Evolutionary conservation across 257 asterid species (phyloP), one percentile per base, ranked within the genome.

Genomic region (Fraxinus anomala): DNA sequence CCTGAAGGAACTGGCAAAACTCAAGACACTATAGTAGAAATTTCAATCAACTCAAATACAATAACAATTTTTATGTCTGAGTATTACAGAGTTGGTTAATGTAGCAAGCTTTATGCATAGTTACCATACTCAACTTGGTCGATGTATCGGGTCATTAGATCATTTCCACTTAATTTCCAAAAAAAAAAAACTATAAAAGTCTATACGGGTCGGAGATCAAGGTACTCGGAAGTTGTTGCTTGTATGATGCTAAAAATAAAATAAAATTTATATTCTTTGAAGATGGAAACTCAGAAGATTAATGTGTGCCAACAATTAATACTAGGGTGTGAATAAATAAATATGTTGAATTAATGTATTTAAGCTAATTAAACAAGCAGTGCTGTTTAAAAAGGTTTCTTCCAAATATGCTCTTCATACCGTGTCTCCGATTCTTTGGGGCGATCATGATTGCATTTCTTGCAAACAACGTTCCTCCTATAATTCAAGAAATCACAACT

Each of bases 401-500:
- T 91, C 92, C 95, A 88, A 17, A 81, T 75, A 54, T 77, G 86
- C 47, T 76, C 73, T 21, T 78, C 84, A 14, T 79, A 79, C 78
- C 28, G 61, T 70, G 73, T 31, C 17, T 74, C 72, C 9, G 76
- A 39, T 39, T 44, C 88, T 40, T 26, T 54, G 36, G 96, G 96
- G 4, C 89, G 88, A 26, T 81, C 89, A 28, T 19, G 76, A 68
- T 78, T 83, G 89, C 99, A 93, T 80, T 66, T 92, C 87, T 77
- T 92, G 90, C 99, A 96, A 21, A 40, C 84, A 56, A 79, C 72
- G 80, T 93, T 93, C 66, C 85, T 83, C 75, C 82, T 85, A 72
- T 76, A 96, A 61, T 96, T 96, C 85, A 85, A 5, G 89, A 83
- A 93, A 85, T 86, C 87, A 37, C 99, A 96, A 14, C 98, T 93